phyloP scores from a whole-genome alignment of 768 basidiomycete species.

The Naematelia encephala region DNA sequence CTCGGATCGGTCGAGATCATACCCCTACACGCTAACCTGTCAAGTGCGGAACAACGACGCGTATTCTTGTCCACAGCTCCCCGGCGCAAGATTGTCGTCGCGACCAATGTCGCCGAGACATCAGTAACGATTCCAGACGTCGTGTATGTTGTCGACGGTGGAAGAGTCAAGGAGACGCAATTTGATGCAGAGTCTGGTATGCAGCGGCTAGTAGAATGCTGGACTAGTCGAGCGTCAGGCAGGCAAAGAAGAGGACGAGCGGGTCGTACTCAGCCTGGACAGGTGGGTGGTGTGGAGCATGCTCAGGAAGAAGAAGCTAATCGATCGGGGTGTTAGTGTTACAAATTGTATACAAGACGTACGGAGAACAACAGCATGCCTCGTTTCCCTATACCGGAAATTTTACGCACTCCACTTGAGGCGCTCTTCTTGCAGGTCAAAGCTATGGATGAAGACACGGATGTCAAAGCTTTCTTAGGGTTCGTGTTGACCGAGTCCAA shows the following conservation, averaged over 20 bases:
- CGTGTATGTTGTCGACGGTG: conserved; percentile 76
- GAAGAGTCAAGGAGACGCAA: conserved; percentile 79
- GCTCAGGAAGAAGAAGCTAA: background rate
- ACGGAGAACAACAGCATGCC: conserved; percentile 65
- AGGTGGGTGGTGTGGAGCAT: too few species aligned
- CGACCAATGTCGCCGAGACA: conserved; percentile 81
- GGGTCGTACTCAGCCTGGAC: conserved; percentile 65
- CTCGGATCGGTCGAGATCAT: conserved; percentile 53
- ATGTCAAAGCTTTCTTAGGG: conserved; percentile 62
- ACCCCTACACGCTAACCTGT: conserved; percentile 84
- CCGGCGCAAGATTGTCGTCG: conserved; percentile 75
- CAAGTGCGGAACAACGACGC: conserved; percentile 73
- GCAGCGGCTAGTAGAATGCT: conserved; percentile 72
- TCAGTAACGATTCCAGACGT: conserved; percentile 89
- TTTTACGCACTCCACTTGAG: conserved; percentile 80
- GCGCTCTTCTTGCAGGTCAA: conserved; percentile 77
- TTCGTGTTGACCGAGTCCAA: background rate
- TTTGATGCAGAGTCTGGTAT: conserved; percentile 68
- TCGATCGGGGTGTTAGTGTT: conserved; percentile 61
- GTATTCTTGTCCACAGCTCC: conserved; percentile 64
- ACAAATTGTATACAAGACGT: conserved; percentile 76
- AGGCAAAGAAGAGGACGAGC: conserved; percentile 84
- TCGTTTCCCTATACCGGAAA: conserved; percentile 78
- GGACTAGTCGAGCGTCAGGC: conserved; percentile 65
- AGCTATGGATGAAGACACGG: conserved; percentile 68